Percentiles rank a stretch among this genome's conserved stretches.
phyloP scores from a whole-genome alignment of 768 basidiomycete species.

The Asterophora lycoperdoides region DNA sequence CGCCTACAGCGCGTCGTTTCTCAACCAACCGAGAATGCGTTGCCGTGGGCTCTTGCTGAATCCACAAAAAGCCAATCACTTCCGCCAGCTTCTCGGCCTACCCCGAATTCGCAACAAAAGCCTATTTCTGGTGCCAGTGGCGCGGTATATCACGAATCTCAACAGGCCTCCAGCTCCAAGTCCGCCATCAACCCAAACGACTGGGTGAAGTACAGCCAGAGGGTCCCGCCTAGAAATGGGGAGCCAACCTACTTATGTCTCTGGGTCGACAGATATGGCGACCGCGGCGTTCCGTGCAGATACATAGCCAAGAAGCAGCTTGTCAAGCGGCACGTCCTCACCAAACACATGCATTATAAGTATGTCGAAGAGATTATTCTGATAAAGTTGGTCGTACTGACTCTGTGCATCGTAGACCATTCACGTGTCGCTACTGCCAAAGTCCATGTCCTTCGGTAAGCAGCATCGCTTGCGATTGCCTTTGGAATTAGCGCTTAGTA shows the following conservation, averaged over 20 bases:
- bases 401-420: neutral
- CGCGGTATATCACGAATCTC: no score
- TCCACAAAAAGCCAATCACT: no score
- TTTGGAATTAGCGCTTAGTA: no score
- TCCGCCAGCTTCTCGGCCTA: no score
- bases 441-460: neutral
- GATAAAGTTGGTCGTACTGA: no score
- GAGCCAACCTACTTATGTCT: constrained; percentile 22
- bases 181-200: constrained; percentile 4
- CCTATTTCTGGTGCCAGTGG: no score
- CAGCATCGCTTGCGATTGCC: no score
- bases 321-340: constrained; percentile 65
- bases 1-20: no score
- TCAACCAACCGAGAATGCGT: no score
- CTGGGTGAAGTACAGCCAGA: constrained; percentile 21
- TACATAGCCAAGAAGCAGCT: constrained; percentile 50
- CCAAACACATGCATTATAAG: constrained; percentile 59
- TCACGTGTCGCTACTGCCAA: neutral
- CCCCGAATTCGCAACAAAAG: no score
- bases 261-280: constrained; percentile 25
- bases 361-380: constrained; percentile 28
- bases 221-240: constrained; percentile 16
- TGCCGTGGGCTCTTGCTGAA: no score
- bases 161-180: no score
- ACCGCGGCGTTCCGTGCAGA: constrained; percentile 5